phyloP scores from a whole-genome alignment of 495 filamentous ascomycete species.

The Tuber melanosporum region DNA sequence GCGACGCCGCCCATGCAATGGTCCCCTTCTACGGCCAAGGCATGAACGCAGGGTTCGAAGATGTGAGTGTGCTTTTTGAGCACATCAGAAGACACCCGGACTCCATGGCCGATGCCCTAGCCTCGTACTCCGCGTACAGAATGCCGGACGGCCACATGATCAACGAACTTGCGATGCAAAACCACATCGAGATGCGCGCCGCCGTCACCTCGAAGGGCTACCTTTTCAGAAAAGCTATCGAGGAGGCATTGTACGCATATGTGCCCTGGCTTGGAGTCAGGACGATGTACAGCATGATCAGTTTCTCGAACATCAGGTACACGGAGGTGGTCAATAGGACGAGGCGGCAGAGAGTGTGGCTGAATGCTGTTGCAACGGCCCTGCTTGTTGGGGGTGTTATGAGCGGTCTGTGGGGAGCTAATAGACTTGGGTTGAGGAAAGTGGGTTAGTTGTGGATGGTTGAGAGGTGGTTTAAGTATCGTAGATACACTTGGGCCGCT shows the following conservation, averaged over 20 bases:
- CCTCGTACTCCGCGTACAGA: conserved; percentile 65
- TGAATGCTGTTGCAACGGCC: conserved; percentile 44
- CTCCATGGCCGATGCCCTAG: conserved; percentile 56
- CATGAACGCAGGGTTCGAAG: conserved; percentile 80
- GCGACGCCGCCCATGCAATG: conserved; percentile 95
- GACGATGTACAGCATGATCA: conserved; percentile 89
- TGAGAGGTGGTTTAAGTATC: background rate
- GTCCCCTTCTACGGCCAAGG: conserved; percentile 92
- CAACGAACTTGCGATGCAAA: conserved; percentile 83
- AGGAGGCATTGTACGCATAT: conserved; percentile 74
- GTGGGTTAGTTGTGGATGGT: conserved; percentile 6
- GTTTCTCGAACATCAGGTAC: conserved; percentile 87
- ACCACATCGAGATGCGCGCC: conserved; percentile 88
- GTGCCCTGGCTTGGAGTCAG: conserved; percentile 72
- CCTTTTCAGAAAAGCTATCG: conserved; percentile 69
- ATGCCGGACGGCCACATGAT: conserved; percentile 76
- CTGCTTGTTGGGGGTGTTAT: conserved; percentile 12
- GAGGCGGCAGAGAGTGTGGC: conserved; percentile 59
- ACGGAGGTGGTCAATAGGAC: conserved; percentile 67
- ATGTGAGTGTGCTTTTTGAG: conserved; percentile 72
- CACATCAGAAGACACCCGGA: conserved; percentile 42
- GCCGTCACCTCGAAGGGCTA: conserved; percentile 71
- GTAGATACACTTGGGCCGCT: background rate
- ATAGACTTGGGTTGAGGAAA: conserved; percentile 1
- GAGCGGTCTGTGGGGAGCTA: conserved; percentile 4